Percentiles rank a stretch among this genome's conserved stretches.
These are phyloP conservation scores for Corylus americana DNA, from an alignment of 306 rosid genomes.

Conservation along the genomic window DNA sequence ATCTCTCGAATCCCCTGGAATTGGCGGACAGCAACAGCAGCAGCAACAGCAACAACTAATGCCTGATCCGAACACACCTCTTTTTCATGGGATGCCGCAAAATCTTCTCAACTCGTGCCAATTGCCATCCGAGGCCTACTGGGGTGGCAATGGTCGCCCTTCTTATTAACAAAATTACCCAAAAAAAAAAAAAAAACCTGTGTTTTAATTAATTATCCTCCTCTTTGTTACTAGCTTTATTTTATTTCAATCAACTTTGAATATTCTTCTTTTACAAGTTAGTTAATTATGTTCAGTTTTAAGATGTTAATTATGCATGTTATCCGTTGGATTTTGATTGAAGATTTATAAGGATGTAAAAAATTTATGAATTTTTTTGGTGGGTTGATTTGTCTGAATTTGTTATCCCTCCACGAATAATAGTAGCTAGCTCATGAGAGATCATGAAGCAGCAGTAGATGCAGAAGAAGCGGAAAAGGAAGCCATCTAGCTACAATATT, in stretches of 20 bases:
- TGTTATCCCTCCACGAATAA: slow-evolving; percentile 16
- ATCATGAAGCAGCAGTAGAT: slow-evolving; percentile 25
- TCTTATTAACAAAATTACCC: slow-evolving; percentile 47
- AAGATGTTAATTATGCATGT: slow-evolving; percentile 33
- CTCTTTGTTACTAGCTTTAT: neutral
- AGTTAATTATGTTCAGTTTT: slow-evolving; percentile 49
- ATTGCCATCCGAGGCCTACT: slow-evolving; percentile 76
- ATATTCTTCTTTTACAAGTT: slow-evolving; percentile 49
- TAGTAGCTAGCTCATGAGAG: slow-evolving; percentile 59
- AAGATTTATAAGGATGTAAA: slow-evolving; percentile 53
- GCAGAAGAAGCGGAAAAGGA: slow-evolving; percentile 17
- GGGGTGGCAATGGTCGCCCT: slow-evolving; percentile 75
- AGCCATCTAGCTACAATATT: slow-evolving; percentile 1
- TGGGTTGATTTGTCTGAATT: slow-evolving; percentile 24
- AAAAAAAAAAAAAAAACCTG: slow-evolving; percentile 10
- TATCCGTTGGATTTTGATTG: slow-evolving; percentile 41
- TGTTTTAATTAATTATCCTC: neutral
- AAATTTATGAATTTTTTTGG: slow-evolving; percentile 46
- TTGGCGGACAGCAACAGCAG: slow-evolving; percentile 31
- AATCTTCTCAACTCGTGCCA: slow-evolving; percentile 83
- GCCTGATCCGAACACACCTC: slow-evolving; percentile 54
- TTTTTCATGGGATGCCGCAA: slow-evolving; percentile 78
- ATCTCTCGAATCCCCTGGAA: slow-evolving; percentile 62
- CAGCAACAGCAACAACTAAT: slow-evolving; percentile 48
- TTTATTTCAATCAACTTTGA: slow-evolving; percentile 34